Evolutionary conservation across 1,284 basidiomycete genomes (phyloP).

Genomic region (Ceratobasidium sp.): DNA sequence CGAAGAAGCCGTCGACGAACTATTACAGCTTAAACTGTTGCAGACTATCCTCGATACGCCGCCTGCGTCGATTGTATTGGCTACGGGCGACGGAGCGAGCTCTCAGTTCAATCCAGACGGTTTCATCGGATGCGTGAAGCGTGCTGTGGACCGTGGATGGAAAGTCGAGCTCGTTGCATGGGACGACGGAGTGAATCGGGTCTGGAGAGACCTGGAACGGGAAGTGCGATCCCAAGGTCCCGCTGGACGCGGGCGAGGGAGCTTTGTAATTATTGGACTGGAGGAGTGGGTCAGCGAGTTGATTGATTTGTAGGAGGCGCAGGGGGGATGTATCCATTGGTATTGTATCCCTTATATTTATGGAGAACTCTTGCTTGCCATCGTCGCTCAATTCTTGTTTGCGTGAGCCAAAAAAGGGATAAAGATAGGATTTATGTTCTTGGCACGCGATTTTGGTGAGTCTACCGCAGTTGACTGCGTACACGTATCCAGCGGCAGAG

Average conservation of each 20-base stretch:
- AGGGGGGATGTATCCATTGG: constrained; percentile 1
- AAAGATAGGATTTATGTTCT: no score
- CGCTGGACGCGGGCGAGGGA: constrained; percentile 55
- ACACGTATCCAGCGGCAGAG: not conserved
- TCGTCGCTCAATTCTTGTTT: not conserved
- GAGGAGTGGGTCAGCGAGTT: constrained; percentile 73
- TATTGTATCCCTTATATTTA: constrained; percentile 40
- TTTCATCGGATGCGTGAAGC: constrained; percentile 85
- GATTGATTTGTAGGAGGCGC: constrained; percentile 48
- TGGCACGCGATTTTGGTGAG: not conserved
- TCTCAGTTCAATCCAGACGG: constrained; percentile 91
- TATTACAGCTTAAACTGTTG: constrained; percentile 88
- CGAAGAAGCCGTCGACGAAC: constrained; percentile 90
- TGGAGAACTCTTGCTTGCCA: not conserved
- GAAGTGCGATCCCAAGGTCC: constrained; percentile 58
- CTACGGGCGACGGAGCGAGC: constrained; percentile 90
- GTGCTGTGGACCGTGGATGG: constrained; percentile 88
- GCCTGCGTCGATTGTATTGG: constrained; percentile 84
- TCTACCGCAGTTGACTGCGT: not conserved
- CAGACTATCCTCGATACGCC: constrained; percentile 78
- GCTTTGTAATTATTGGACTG: constrained; percentile 66
- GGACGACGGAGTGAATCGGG: constrained; percentile 81
- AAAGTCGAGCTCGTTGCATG: constrained; percentile 88
- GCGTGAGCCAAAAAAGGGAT: not conserved
- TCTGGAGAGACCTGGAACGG: constrained; percentile 61